Evolutionary conservation across 306 rosid species (phyloP).

Genomic region (Inga leiocalycina): DNA sequence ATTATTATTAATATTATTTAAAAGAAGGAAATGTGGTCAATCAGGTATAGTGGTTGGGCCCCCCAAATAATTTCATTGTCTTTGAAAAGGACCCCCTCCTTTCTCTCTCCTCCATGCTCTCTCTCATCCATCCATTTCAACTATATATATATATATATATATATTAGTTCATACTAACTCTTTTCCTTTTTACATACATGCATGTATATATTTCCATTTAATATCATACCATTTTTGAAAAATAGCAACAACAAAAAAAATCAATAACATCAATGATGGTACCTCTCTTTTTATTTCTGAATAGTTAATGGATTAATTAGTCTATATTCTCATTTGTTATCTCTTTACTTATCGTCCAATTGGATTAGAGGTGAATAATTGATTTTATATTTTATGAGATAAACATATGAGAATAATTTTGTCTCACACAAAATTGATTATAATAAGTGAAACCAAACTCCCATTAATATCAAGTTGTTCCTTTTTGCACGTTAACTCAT

Average conservation of each 20-base stretch:
- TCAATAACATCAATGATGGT: background rate
- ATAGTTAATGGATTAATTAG: background rate
- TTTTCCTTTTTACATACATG: too few species aligned
- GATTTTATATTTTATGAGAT: too few species aligned
- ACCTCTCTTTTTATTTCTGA: background rate
- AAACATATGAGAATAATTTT: too few species aligned
- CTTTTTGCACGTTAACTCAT: too few species aligned
- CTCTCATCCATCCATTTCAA: constrained; percentile 33
- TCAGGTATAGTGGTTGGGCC: constrained; percentile 42
- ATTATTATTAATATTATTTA: constrained; percentile 30
- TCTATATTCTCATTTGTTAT: too few species aligned
- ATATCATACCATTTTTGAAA: background rate
- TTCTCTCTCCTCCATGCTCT: constrained; percentile 16
- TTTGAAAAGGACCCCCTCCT: constrained; percentile 33
- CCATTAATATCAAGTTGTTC: too few species aligned
- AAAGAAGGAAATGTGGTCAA: constrained; percentile 40
- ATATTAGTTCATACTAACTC: too few species aligned
- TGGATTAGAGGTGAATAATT: too few species aligned
- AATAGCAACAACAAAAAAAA: background rate
- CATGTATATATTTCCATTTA: background rate
- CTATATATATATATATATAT: background rate
- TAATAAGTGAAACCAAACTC: too few species aligned
- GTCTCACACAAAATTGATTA: too few species aligned
- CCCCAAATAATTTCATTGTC: constrained; percentile 39
- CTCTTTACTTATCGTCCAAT: too few species aligned